Conservation (phyloP, 2,329 filamentous ascomycete genomes). For the Aureobasidium mangrovei region DNA sequence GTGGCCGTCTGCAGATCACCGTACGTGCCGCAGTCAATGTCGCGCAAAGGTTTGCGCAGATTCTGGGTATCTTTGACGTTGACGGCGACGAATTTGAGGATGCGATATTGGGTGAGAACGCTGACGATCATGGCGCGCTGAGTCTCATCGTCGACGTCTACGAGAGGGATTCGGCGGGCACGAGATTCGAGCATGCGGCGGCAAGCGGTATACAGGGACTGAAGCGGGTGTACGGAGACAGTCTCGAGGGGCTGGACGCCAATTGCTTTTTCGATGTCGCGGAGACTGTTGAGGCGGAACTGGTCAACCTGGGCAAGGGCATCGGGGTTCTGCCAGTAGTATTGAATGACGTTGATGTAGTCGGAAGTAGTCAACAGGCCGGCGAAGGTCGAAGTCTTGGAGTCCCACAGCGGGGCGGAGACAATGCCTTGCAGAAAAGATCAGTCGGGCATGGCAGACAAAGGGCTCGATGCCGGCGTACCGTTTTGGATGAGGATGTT, state of each 20-base stretch:
- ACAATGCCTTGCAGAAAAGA: constrained; percentile 64
- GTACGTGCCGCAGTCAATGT: constrained; percentile 81
- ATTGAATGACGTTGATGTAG: constrained; percentile 98
- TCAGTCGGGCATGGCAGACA: constrained; percentile 11
- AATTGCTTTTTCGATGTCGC: constrained; percentile 93
- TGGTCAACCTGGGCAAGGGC: constrained; percentile 84
- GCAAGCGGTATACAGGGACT: constrained; percentile 89
- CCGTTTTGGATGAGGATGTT: constrained; percentile 94
- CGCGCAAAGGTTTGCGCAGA: constrained; percentile 75
- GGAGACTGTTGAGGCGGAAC: constrained; percentile 82
- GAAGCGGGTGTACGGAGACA: constrained; percentile 85
- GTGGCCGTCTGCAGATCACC: constrained; percentile 67
- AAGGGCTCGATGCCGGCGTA: constrained; percentile 32
- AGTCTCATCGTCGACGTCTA: constrained; percentile 92
- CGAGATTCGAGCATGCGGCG: constrained; percentile 88
- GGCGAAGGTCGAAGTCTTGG: constrained; percentile 82
- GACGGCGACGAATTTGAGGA: constrained; percentile 96
- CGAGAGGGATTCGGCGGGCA: constrained; percentile 83
- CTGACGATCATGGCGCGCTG: constrained; percentile 86
- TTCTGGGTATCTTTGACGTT: constrained; percentile 84
- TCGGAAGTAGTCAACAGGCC: constrained; percentile 91
- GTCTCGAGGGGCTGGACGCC: constrained; percentile 87
- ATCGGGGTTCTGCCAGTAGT: constrained; percentile 95
- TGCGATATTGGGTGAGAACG: constrained; percentile 95
- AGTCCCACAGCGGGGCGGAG: constrained; percentile 95